Evolutionary conservation across 2,329 filamentous ascomycete genomes (phyloP).

Genomic region (Cadophora sp.): DNA sequence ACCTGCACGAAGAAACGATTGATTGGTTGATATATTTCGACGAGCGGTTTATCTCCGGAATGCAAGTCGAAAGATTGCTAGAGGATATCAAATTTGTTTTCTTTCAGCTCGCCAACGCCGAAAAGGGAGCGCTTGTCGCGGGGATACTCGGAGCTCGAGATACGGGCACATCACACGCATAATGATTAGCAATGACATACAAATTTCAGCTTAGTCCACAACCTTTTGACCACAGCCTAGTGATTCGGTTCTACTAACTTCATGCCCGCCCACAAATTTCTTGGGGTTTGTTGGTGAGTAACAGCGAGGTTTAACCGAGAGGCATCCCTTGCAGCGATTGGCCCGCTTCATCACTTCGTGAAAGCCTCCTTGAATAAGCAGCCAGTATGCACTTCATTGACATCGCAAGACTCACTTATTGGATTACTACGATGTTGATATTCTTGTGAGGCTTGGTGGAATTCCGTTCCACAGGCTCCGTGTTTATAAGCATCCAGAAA

Average conservation of each 20-base stretch:
- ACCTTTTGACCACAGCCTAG: no score
- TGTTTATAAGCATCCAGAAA: neutral
- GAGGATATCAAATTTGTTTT: neutral
- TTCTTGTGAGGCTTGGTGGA: no score
- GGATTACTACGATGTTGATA: neutral
- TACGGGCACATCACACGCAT: no score
- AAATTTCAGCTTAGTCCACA: neutral
- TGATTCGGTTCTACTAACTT: no score
- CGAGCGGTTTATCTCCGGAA: neutral
- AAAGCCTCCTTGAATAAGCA: neutral
- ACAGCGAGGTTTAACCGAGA: neutral
- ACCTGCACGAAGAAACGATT: constrained; percentile 2
- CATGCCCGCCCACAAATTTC: neutral
- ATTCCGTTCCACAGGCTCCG: no score
- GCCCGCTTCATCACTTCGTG: no score
- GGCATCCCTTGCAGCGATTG: no score
- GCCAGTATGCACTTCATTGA: no score
- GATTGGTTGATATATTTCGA: constrained; percentile 13
- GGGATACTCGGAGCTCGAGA: neutral
- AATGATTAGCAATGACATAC: neutral
- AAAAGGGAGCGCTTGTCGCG: neutral
- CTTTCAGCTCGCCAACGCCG: neutral
- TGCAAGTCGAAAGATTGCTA: neutral
- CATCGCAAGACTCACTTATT: neutral
- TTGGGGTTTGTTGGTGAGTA: no score